phyloP scores from a whole-genome alignment of 2,329 filamentous ascomycete genomes.

The Cladosporium oxysporum region DNA sequence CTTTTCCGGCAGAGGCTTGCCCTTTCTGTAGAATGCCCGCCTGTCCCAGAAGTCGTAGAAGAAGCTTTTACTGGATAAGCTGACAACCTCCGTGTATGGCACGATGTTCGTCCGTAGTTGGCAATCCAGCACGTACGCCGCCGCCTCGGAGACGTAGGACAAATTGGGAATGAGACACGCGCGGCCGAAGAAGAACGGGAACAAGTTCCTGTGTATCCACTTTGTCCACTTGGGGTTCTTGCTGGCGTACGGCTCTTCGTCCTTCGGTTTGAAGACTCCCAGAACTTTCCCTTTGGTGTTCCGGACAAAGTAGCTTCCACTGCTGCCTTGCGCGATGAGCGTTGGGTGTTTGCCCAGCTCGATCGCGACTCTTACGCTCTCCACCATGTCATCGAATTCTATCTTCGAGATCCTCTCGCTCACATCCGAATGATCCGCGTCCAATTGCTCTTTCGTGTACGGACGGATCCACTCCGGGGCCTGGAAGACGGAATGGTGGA shows the following conservation, averaged over 20 bases:
- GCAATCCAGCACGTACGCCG: conserved; percentile 90
- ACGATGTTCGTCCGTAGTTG: conserved; percentile 90
- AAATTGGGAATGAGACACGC: conserved; percentile 96
- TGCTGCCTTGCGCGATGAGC: conserved; percentile 96
- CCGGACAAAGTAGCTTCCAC: conserved; percentile 95
- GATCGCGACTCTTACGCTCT: conserved; percentile 88
- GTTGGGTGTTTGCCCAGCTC: conserved; percentile 88
- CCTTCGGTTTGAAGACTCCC: conserved; percentile 97
- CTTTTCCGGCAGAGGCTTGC: conserved; percentile 83
- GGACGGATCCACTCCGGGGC: conserved; percentile 84
- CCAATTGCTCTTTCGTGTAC: conserved; percentile 72
- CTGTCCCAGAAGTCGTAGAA: conserved; percentile 98
- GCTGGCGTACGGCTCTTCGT: conserved; percentile 96
- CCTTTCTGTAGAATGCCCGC: conserved; percentile 81
- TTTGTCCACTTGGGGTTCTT: conserved; percentile 99
- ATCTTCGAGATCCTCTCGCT: conserved; percentile 68
- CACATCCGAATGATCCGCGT: conserved; percentile 50
- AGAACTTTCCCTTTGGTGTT: conserved; percentile 92
- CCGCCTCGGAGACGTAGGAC: conserved; percentile 96
- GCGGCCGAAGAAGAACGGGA: conserved; percentile 94
- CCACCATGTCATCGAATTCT: conserved; percentile 85
- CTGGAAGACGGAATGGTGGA: conserved; percentile 96
- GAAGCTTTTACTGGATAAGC: conserved; percentile 93
- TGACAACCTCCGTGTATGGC: conserved; percentile 93
- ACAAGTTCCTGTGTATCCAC: conserved; percentile 97